These are phyloP conservation scores for Coemansia reversa DNA, from an alignment of 192 early-diverging fungal species.

Conservation along the genomic window DNA sequence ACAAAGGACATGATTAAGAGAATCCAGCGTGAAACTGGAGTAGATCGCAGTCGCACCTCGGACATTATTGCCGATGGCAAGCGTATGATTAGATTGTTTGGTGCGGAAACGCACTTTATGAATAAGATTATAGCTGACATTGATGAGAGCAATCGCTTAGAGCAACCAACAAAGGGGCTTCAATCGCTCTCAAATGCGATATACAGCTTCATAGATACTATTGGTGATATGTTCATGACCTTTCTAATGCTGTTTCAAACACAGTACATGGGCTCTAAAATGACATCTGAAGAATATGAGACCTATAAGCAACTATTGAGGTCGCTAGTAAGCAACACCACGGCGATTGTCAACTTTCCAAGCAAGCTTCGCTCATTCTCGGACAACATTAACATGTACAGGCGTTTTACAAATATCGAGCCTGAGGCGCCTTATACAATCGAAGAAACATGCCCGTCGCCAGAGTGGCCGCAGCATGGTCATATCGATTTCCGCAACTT, in stretches of 20 bases:
- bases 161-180: constrained; percentile 59
- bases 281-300: constrained; percentile 21
- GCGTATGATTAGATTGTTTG: constrained; percentile 67
- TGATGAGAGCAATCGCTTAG: constrained; percentile 61
- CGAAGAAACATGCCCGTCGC: constrained; percentile 50
- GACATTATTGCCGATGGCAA: constrained; percentile 57
- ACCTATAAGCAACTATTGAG: constrained; percentile 7
- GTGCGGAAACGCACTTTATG: constrained; percentile 59
- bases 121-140: constrained; percentile 52
- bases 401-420: constrained; percentile 33
- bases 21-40: constrained; percentile 1
- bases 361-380: constrained; percentile 14
- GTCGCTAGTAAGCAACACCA: constrained; percentile 8
- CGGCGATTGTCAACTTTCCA: constrained; percentile 11
- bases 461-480: constrained; percentile 69
- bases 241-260: constrained; percentile 25
- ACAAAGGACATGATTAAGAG: neutral
- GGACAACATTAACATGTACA: constrained; percentile 23
- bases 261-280: constrained; percentile 5
- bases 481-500: constrained; percentile 60
- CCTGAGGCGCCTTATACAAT: constrained; percentile 36
- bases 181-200: constrained; percentile 58
- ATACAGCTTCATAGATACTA: constrained; percentile 49
- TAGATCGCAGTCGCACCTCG: constrained; percentile 12
- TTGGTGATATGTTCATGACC: constrained; percentile 28